Evolutionary conservation across 2,329 filamentous ascomycete species (phyloP).

Genomic region (Alternaria brassicicola): DNA sequence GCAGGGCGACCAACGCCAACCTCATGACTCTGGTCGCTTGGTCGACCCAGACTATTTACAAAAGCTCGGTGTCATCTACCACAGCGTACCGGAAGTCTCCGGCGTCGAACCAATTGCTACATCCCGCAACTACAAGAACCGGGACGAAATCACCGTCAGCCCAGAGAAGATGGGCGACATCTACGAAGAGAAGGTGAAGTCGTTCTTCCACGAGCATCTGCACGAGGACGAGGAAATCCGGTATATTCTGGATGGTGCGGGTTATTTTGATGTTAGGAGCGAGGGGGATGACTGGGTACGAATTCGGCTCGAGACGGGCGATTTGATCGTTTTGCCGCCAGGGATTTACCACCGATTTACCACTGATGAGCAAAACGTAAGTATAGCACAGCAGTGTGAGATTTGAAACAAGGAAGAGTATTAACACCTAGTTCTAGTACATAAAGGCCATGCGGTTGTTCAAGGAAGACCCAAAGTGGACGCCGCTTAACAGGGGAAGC

Average conservation of each 20-base stretch:
- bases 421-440: slow-evolving; percentile 64
- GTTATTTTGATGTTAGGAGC: slow-evolving; percentile 91
- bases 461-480: slow-evolving; percentile 99
- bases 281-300: slow-evolving; percentile 87
- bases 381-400: slow-evolving; percentile 41
- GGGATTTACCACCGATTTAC: slow-evolving; percentile 99
- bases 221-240: slow-evolving; percentile 99
- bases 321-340: slow-evolving; percentile 90
- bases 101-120: slow-evolving; percentile 75
- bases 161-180: slow-evolving; percentile 81
- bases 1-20: slow-evolving; percentile 89
- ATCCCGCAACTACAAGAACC: slow-evolving; percentile 86
- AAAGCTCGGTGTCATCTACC: slow-evolving; percentile 81
- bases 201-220: slow-evolving; percentile 92
- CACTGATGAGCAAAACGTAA: slow-evolving; percentile 86
- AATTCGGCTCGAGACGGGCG: slow-evolving; percentile 80
- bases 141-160: slow-evolving; percentile 89
- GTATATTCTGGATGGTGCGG: slow-evolving; percentile 85
- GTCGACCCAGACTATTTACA: slow-evolving; percentile 70
- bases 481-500: slow-evolving; percentile 78
- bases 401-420: neutral
- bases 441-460: slow-evolving; percentile 96
- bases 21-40: slow-evolving; percentile 81
- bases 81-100: slow-evolving; percentile 66
- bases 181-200: slow-evolving; percentile 93